Evolutionary conservation across 2,329 filamentous ascomycete genomes (phyloP), one percentile per base, ranked within the genome.

Genomic region (Colletotrichum spinosum): DNA sequence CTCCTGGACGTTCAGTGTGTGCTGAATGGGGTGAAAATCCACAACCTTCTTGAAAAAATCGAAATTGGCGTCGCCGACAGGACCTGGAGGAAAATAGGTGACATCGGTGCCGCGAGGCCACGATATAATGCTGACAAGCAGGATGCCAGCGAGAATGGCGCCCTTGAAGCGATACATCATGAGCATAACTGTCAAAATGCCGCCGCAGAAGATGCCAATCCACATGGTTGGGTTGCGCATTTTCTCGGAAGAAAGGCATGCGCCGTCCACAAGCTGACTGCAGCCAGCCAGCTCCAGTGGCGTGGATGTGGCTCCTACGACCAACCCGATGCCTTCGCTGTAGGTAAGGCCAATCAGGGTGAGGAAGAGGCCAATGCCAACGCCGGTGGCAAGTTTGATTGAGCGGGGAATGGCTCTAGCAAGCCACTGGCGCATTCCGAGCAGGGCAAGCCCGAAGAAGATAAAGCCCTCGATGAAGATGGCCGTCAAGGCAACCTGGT

Each of bases 31-130:
- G 74, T 95, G 92, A 82, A 97, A 96, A 33, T 90, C 89, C 46
- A 95, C 93, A 2, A 97, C 92, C 75, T 93, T 86, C 77, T 92
- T 93, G 86, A 97, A 97, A 79, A 97, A 97, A 72, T 94, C 83
- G 77, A 97, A 97, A 45, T 81, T 81, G 71, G 84, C 84, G 75
- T 94, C 83, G 45, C 93, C 93, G 2, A 90, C 76, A 0, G 83
- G 70, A 0, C 87, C 92, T 72, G 94, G 83, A 0, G 93, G 92
- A 79, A 97, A 97, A 77, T 91, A 93, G 6, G 93, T 95, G 61
- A 97, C 89, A 0, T 85, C 76, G 0, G 93, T 95, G 15, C 82
- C 80, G 33, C 93, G 87, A 0, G 93, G 93, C 93, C 93, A 97
- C 8, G 92, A 97, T 76, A 96, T 93, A 77, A 97, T 90, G 68